phyloP scores from a whole-genome alignment of 352 stramenopile genomes.

The Peronosclerospora sorghi region DNA sequence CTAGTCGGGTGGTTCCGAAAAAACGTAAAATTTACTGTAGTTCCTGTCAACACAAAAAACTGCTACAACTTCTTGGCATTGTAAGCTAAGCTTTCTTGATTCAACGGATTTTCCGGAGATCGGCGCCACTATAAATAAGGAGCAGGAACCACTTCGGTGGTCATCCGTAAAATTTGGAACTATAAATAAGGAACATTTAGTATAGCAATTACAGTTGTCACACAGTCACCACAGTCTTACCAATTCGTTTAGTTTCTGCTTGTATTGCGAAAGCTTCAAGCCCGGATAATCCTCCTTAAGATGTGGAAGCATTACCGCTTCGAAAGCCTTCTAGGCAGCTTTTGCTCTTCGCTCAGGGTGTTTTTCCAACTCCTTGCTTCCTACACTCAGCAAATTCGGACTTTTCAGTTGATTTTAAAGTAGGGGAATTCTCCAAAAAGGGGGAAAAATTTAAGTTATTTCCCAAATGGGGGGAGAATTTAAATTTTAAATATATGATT shows the following conservation, averaged over 20 bases:
- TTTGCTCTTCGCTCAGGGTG: slow-evolving; percentile 64
- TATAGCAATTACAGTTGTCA: slow-evolving; percentile 2
- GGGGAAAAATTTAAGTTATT: too few relatives aligned
- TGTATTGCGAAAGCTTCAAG: slow-evolving; percentile 77
- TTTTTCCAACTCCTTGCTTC: slow-evolving; percentile 40
- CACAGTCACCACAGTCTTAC: slow-evolving; percentile 19
- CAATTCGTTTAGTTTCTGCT: slow-evolving; percentile 66
- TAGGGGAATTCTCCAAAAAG: too few relatives aligned
- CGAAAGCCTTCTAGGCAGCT: slow-evolving; percentile 72
- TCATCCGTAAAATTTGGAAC: too few relatives aligned
- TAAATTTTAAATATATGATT: too few relatives aligned
- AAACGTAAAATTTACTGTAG: too few relatives aligned
- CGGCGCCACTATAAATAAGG: slow-evolving; percentile 58
- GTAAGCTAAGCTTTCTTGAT: slow-evolving; percentile 63
- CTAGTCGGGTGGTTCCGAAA: too few relatives aligned
- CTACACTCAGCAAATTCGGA: slow-evolving; percentile 40
- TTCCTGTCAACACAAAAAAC: too few relatives aligned
- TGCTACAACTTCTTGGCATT: slow-evolving; percentile 60
- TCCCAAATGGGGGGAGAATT: too few relatives aligned
- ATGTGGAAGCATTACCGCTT: slow-evolving; percentile 59
- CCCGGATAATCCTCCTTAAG: slow-evolving; percentile 59
- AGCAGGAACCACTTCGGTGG: too few relatives aligned
- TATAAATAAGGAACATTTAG: slow-evolving; percentile 1
- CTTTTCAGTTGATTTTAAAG: too few relatives aligned
- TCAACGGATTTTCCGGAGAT: slow-evolving; percentile 67